Evolutionary conservation across 2,329 filamentous ascomycete species (phyloP).

Genomic region (Aureobasidium sp.): DNA sequence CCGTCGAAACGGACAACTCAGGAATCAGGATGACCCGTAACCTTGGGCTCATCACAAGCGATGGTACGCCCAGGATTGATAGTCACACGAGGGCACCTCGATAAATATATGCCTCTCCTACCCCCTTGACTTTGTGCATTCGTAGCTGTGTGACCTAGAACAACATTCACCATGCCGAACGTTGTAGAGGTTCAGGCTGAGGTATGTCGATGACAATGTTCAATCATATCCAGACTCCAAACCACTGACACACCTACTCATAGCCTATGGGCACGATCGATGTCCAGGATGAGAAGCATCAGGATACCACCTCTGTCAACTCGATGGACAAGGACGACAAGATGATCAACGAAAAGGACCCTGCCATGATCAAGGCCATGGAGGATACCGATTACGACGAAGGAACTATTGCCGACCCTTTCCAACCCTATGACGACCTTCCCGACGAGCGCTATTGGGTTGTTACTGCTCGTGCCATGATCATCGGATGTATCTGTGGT

Average conservation of each 20-base stretch:
- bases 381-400: conserved; percentile 27
- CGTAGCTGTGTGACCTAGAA: conserved; percentile 3
- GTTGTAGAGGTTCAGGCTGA: conserved; percentile 5
- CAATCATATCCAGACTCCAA: neutral
- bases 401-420: conserved; percentile 32
- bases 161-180: conserved; percentile 5
- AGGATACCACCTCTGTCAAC: conserved; percentile 17
- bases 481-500: conserved; percentile 49
- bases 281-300: conserved; percentile 27
- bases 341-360: conserved; percentile 25
- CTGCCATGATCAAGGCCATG: conserved; percentile 24
- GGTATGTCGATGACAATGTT: neutral
- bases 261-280: conserved; percentile 28
- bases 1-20: conserved; percentile 8
- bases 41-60: conserved; percentile 6
- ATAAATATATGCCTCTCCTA: conserved; percentile 4
- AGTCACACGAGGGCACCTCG: neutral
- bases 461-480: conserved; percentile 48
- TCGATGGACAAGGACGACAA: conserved; percentile 24
- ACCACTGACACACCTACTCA: neutral
- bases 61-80: neutral
- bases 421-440: conserved; percentile 37
- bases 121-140: neutral
- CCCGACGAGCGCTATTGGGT: conserved; percentile 43
- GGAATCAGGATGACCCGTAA: neutral